Evolutionary conservation across 257 asterid genomes (phyloP).

Genomic region (Solanum peruvianum): DNA sequence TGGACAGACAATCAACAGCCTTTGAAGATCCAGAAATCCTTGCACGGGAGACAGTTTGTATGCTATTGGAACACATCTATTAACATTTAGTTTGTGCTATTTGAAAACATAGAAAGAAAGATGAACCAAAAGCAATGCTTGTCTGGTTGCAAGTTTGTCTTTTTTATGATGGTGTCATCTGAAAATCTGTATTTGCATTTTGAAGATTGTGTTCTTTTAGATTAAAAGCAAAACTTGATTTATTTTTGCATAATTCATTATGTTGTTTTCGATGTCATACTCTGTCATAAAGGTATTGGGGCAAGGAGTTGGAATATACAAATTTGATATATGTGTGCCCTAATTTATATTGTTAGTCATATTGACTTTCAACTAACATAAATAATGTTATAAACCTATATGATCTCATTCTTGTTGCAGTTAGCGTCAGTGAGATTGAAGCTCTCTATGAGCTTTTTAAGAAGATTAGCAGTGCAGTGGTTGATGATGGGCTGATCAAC

Average conservation of each 20-base stretch:
- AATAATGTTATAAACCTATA: neutral
- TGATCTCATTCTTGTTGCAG: slow-evolving; percentile 24
- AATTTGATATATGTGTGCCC: neutral
- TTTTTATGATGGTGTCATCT: neutral
- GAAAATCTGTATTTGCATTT: neutral
- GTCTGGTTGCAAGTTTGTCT: neutral
- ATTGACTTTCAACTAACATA: neutral
- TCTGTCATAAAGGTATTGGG: neutral
- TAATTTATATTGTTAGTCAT: neutral
- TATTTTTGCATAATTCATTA: neutral
- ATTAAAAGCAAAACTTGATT: neutral
- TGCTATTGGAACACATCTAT: slow-evolving; percentile 12
- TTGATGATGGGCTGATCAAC: slow-evolving; percentile 81
- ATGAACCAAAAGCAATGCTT: neutral
- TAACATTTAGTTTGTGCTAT: neutral
- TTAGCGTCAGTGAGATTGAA: slow-evolving; percentile 80
- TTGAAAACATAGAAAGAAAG: neutral
- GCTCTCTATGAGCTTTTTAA: slow-evolving; percentile 74
- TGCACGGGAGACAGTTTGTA: slow-evolving; percentile 97
- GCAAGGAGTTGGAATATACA: neutral
- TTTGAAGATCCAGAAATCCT: slow-evolving; percentile 92
- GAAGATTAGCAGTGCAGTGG: slow-evolving; percentile 80
- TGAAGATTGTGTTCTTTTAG: neutral
- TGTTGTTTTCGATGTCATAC: neutral
- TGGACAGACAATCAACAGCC: slow-evolving; percentile 54